Conservation (phyloP, 164 flowering plant species). For the Buxus sempervirens region DNA sequence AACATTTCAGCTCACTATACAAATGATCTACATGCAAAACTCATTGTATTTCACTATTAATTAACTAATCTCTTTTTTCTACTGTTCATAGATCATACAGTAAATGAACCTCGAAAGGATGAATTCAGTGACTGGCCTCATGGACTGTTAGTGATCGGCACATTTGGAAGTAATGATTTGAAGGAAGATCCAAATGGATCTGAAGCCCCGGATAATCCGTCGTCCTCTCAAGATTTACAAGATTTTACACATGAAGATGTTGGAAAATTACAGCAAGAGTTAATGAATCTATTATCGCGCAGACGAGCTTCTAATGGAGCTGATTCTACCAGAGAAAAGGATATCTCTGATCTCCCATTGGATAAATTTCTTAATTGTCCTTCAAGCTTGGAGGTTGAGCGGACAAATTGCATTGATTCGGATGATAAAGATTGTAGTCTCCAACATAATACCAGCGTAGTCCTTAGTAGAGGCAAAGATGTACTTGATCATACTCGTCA, state of each 20-base stretch:
- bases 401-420: conserved; percentile 26
- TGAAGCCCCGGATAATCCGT: conserved; percentile 26
- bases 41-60: no score
- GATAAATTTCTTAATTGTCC: conserved; percentile 90
- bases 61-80: conserved; percentile 5
- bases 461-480: conserved; percentile 62
- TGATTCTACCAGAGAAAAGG: conserved; percentile 19
- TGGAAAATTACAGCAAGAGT: conserved; percentile 52
- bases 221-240: conserved; percentile 40
- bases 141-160: conserved; percentile 79
- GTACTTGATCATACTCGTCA: conserved; percentile 40
- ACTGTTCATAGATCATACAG: conserved; percentile 30
- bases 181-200: conserved; percentile 24
- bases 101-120: conserved; percentile 50
- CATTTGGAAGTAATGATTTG: conserved; percentile 62
- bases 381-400: conserved; percentile 76
- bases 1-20: no score
- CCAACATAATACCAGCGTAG: conserved; percentile 47
- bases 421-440: conserved; percentile 43
- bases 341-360: conserved; percentile 51
- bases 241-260: conserved; percentile 84
- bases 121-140: conserved; percentile 94
- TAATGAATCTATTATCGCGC: conserved; percentile 46
- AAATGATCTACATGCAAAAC: no score
- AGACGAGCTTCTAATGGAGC: conserved; percentile 36